phyloP scores from a whole-genome alignment of 352 stramenopile species.

The Globisporangium solare region DNA sequence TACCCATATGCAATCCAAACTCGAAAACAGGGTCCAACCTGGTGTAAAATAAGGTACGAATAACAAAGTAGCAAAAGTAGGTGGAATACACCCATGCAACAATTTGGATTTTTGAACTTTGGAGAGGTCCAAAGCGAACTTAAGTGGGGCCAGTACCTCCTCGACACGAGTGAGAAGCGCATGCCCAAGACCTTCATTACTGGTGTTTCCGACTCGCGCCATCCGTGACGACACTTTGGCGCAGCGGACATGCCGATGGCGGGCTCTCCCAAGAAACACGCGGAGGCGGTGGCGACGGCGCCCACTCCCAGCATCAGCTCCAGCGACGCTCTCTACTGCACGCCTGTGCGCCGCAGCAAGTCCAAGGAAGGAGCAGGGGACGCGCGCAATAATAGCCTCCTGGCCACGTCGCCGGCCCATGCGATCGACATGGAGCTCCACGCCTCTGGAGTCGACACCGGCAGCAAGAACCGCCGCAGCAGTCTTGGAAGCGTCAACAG shows the following conservation, averaged over 20 bases:
- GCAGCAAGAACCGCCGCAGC: constrained; percentile 13
- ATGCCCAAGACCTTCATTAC: neutral
- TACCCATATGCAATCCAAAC: neutral
- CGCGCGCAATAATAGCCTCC: constrained; percentile 10
- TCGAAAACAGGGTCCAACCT: neutral
- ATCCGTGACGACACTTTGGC: neutral
- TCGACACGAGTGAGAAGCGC: neutral
- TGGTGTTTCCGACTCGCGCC: neutral
- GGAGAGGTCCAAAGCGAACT: constrained; percentile 3
- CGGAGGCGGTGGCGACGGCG: constrained; percentile 4
- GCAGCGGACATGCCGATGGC: constrained; percentile 14
- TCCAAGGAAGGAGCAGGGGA: neutral
- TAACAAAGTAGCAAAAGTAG: neutral
- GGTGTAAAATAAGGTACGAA: neutral
- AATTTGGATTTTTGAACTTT: constrained; percentile 14
- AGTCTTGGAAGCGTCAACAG: constrained; percentile 3
- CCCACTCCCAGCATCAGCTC: neutral
- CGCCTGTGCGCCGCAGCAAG: constrained; percentile 12
- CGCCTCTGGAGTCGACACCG: constrained; percentile 11
- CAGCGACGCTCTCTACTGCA: constrained; percentile 6
- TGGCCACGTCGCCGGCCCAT: neutral
- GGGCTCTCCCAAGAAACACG: constrained; percentile 14
- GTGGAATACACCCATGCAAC: neutral
- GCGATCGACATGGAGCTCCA: constrained; percentile 12
- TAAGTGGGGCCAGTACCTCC: neutral